Evolutionary conservation across 164 flowering plant genomes (phyloP), one percentile per base, ranked within the genome.

Genomic region (Akebia trifoliata): DNA sequence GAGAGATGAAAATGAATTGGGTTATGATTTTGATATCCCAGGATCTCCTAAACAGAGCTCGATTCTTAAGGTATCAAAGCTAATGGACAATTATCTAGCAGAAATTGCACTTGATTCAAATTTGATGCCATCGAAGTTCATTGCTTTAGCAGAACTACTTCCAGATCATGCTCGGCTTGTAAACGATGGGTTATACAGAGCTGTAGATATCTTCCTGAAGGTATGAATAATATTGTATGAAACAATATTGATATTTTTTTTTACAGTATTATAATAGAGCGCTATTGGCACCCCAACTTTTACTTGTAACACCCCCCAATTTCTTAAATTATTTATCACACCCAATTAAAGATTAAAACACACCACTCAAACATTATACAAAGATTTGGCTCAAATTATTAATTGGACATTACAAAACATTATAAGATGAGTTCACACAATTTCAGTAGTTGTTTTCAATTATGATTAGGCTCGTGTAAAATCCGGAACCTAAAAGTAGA

Each of bases 81-180:
- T 89, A 37, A 54, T 89, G 58, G 97, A 89, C 67, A 84, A 72
- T 51, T 89, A 72, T 65, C 86, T 89, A 17, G 90, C 92, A 25
- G 97, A 89, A 70, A 76, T 89, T 29, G 94, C 94, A 8, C 61
- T 86, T 0, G 97, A 86, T 62, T 50, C 84, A 7, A 84, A 85
- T 63, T 66, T 89, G 72, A 44, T 60, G 39, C 67, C 92, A 28
- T 69, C 87, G 24, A 89, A 81, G 63, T 80, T 84, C 68, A 80
- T 85, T 39, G 78, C 85, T 21, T 57, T 89, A 2, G 84, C 94
- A 29, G 97, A 89, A 65, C 69, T 89, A 38, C 85, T 89, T 55
- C 97, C 97, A 17, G 97, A 86, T 53, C 94, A 86, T 69, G 97
- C 92, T 44, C 86, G 97, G 2, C 43, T 76, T 26, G 77, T 78